phyloP scores from a whole-genome alignment of 805 yeast genomes.

The Yarrowia divulgata region DNA sequence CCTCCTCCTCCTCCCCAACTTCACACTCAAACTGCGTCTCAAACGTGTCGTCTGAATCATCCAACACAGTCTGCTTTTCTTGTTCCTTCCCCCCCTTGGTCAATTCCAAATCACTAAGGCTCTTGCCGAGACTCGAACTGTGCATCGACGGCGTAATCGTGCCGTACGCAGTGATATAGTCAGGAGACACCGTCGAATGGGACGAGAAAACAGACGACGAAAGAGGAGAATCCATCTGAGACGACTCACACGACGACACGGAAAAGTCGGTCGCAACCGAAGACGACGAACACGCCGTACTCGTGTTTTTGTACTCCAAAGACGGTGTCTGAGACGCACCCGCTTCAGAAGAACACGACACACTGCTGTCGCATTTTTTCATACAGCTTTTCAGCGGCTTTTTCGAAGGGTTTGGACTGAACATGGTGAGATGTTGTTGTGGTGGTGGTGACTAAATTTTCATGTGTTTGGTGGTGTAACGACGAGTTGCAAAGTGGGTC shows the following conservation, averaged over 20 bases:
- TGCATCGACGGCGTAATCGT: constrained; percentile 15
- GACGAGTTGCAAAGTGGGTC: too few species aligned
- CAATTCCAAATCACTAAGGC: constrained; percentile 20
- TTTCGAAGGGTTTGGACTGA: constrained; percentile 31
- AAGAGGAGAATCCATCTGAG: constrained; percentile 13
- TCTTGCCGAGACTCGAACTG: not conserved
- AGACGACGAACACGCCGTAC: constrained; percentile 13
- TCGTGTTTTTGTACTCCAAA: constrained; percentile 24
- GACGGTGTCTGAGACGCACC: too few species aligned
- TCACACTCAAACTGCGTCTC: constrained; percentile 36
- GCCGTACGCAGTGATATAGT: constrained; percentile 30
- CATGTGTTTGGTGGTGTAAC: too few species aligned
- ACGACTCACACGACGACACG: constrained; percentile 14
- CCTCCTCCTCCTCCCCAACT: not conserved
- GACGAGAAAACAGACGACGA: constrained; percentile 30
- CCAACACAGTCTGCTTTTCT: not conserved
- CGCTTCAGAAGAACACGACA: not conserved
- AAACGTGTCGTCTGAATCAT: constrained; percentile 21
- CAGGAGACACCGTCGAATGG: constrained; percentile 19
- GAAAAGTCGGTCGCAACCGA: constrained; percentile 24
- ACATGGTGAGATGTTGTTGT: constrained; percentile 28
- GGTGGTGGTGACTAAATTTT: not conserved
- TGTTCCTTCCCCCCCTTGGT: too few species aligned
- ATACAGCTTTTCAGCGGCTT: constrained; percentile 38
- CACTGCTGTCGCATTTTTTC: constrained; percentile 23